Base-by-base conservation (phyloP, 2,329 filamentous ascomycete species). In the Pyricularia grisea region DNA sequence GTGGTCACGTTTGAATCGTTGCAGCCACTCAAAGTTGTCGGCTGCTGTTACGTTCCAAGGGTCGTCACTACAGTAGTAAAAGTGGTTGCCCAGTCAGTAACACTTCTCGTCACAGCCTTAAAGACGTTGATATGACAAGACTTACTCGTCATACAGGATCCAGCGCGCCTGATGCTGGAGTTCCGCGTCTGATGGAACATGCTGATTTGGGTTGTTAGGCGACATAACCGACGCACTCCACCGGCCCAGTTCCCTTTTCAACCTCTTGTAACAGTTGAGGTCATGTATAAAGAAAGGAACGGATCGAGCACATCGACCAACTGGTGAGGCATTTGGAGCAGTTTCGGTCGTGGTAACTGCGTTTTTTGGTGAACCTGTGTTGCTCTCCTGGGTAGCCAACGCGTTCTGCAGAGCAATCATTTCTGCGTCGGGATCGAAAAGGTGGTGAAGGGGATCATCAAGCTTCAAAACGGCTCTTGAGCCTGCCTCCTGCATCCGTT, bases 21-120 rank as follows among this genome's bases (percentile, higher is more conserved):
- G 80, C 14, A 90, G 80, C 87, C 87, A 90, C 75, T 89, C 87
- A 0, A 80, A 81, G 71, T 89, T 89, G 73, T 89, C 87, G 33
- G 87, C 87, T 0, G 85, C 85, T 0, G 87, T 89, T 72, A 87
- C 84, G 74, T 89, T 89, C 84, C 86, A 88, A 2, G 85, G 85
- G 72, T 89, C 87, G 69, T 89, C 87, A 69, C 85, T 87, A 64
- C 1, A 33, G 31, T 28, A 67, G 17, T 20, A 9, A 28, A 23
- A 31, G 30, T 23, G 36, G 3, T 30, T 9, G 7, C 2, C 1
- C 30, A n/a, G 67, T 50, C 14, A 69, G 68, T 20, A 20, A 27
- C 7, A 50, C 12, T 67, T 42, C 42, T 67, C 42, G 27, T 17
- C n/a, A 20, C 23, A 50, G 9, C 25, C 36, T n/a, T n/a, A 1